Base-by-base conservation (phyloP, 768 basidiomycete species). In the Lyophyllum atratum region DNA sequence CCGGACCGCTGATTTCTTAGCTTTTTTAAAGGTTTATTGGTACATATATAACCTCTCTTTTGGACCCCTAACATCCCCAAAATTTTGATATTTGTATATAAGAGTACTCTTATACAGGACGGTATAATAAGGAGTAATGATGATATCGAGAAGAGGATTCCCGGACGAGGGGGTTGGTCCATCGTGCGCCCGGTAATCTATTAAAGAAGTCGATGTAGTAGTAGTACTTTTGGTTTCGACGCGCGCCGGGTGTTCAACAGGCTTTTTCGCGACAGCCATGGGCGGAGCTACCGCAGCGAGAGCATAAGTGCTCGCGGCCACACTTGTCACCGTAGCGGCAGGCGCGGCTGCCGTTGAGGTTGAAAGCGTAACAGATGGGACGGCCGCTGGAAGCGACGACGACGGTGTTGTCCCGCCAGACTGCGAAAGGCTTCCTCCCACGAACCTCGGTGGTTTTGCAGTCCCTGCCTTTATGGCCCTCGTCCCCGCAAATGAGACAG, bases 41-140 rank as follows among this genome's bases (percentile, higher is more conserved):
- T n/a, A n/a, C n/a, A n/a, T n/a, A n/a, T n/a, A n/a, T n/a, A n/a
- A n/a, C n/a, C n/a, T n/a, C n/a, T n/a, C n/a, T n/a, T n/a, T n/a
- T n/a, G n/a, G n/a, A n/a, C n/a, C n/a, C n/a, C n/a, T n/a, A n/a
- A n/a, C n/a, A n/a, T n/a, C n/a, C n/a, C n/a, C n/a, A n/a, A n/a
- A n/a, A n/a, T n/a, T n/a, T n/a, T n/a, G n/a, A n/a, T n/a, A n/a
- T n/a, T n/a, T n/a, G n/a, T n/a, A n/a, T n/a, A n/a, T n/a, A n/a
- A n/a, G n/a, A n/a, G n/a, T n/a, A n/a, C n/a, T n/a, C n/a, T n/a
- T n/a, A n/a, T n/a, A n/a, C n/a, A n/a, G n/a, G n/a, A n/a, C n/a
- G n/a, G n/a, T n/a, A 53, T 68, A 52, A 46, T 77, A 77, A 15
- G 74, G 76, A 22, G 64, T 65, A 5, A 67, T 34, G 7, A 75